Percentiles rank a stretch among this genome's conserved stretches.
Conservation (phyloP, 2,329 filamentous ascomycete genomes). For the Aureobasidium sp. region DNA sequence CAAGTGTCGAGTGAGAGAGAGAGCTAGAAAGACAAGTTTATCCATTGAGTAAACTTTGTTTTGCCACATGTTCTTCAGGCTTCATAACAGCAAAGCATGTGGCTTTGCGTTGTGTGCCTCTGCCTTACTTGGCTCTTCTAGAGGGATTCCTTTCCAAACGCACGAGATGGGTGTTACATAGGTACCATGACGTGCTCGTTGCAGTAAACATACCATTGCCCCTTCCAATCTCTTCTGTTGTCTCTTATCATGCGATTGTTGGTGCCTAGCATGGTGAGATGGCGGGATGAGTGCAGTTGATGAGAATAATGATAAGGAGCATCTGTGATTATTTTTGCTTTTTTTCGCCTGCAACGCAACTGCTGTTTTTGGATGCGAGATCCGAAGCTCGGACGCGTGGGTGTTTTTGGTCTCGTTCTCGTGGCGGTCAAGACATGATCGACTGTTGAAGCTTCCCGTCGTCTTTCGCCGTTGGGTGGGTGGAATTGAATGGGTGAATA, state of each 20-base stretch:
- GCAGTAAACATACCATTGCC: background rate
- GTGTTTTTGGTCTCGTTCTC: too few species aligned
- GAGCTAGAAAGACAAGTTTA: too few species aligned
- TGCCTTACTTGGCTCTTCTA: background rate
- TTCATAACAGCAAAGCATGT: background rate
- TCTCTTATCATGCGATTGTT: background rate
- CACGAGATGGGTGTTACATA: background rate
- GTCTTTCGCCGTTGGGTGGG: too few species aligned
- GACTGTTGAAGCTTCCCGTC: too few species aligned
- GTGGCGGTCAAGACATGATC: too few species aligned
- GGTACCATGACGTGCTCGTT: background rate
- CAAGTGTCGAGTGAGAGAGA: too few species aligned
- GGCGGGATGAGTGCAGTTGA: background rate
- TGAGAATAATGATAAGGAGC: too few species aligned
- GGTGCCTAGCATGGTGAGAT: background rate
- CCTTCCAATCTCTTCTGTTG: background rate
- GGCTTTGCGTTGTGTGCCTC: background rate
- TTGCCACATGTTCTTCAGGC: background rate
- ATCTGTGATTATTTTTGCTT: background rate
- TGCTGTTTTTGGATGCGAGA: background rate
- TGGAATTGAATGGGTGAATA: too few species aligned
- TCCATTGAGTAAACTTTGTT: background rate
- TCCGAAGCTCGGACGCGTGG: background rate
- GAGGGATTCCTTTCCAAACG: background rate
- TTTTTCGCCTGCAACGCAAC: background rate